Conservation (phyloP, 2,329 filamentous ascomycete species). For the Phyllosticta capitalensis region DNA sequence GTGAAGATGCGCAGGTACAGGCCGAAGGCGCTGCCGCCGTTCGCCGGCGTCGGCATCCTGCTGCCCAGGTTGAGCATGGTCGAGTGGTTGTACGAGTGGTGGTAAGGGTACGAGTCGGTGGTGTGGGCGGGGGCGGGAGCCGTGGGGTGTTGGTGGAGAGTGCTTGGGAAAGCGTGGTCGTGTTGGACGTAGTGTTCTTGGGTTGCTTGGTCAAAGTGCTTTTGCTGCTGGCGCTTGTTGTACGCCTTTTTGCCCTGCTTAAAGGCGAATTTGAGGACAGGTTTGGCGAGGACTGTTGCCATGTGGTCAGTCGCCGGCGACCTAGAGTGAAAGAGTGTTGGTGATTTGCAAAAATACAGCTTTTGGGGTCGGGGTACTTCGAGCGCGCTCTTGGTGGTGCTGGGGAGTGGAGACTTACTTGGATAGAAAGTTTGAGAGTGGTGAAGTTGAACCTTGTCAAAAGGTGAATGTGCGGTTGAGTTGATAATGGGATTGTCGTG, state of each 20-base stretch:
- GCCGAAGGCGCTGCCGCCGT: slow-evolving; percentile 30
- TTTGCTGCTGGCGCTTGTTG: slow-evolving; percentile 6
- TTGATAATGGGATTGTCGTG: not conserved
- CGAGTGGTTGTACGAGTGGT: not conserved
- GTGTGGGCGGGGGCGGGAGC: not conserved
- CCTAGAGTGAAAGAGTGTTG: not conserved
- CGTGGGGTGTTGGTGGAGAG: not conserved
- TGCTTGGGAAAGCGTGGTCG: not conserved
- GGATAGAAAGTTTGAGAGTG: not conserved
- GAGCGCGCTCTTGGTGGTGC: not conserved
- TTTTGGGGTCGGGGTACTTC: not conserved
- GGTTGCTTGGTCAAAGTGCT: not conserved
- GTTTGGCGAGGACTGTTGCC: not conserved
- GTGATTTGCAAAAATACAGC: not conserved
- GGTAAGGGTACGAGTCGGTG: not conserved
- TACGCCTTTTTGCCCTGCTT: slow-evolving; percentile 3
- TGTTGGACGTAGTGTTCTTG: not conserved
- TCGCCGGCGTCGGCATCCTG: not conserved
- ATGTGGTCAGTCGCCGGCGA: not conserved
- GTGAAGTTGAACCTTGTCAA: not conserved
- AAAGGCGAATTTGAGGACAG: slow-evolving; percentile 4
- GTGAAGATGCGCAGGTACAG: slow-evolving; percentile 49
- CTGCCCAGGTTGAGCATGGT: slow-evolving; percentile 5
- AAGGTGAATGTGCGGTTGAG: not conserved
- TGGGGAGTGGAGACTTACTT: not conserved